phyloP scores from a whole-genome alignment of 2,329 filamentous ascomycete species.

The Aspergillus sp. region DNA sequence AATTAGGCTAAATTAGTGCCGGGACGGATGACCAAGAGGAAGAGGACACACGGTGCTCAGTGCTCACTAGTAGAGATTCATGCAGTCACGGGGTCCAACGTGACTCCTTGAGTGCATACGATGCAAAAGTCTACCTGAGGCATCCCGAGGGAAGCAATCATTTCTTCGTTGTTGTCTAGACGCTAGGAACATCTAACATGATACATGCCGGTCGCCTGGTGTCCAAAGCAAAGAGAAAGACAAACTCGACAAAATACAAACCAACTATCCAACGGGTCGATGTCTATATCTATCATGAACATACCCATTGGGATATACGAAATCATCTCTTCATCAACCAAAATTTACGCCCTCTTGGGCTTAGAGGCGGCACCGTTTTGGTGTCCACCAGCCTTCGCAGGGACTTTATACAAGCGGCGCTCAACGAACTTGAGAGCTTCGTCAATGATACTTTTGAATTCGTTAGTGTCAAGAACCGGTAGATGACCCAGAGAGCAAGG shows the following conservation, averaged over 20 bases:
- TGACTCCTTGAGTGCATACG: neutral
- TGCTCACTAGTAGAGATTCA: too few relatives aligned
- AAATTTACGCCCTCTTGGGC: constrained; percentile 35
- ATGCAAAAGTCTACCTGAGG: neutral
- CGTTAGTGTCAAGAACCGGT: constrained; percentile 19
- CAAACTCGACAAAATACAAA: constrained; percentile 1
- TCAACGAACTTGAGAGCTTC: constrained; percentile 80
- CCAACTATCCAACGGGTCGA: constrained; percentile 4
- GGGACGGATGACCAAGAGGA: neutral
- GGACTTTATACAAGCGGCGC: constrained; percentile 58
- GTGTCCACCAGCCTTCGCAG: constrained; percentile 16
- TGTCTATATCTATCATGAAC: constrained; percentile 24
- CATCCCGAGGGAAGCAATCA: neutral
- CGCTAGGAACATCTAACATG: constrained; percentile 15
- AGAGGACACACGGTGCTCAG: neutral
- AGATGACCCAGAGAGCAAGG: neutral
- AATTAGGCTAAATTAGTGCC: neutral
- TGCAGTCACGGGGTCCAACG: neutral
- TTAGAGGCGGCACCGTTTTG: constrained; percentile 34
- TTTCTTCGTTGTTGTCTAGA: constrained; percentile 15
- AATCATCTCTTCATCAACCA: constrained; percentile 18
- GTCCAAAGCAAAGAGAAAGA: constrained; percentile 12
- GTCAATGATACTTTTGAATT: constrained; percentile 65
- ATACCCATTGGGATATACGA: constrained; percentile 8
- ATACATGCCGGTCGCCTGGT: constrained; percentile 16